phyloP scores from a whole-genome alignment of 2,329 filamentous ascomycete genomes.

The Cladophialophora chaetospira region DNA sequence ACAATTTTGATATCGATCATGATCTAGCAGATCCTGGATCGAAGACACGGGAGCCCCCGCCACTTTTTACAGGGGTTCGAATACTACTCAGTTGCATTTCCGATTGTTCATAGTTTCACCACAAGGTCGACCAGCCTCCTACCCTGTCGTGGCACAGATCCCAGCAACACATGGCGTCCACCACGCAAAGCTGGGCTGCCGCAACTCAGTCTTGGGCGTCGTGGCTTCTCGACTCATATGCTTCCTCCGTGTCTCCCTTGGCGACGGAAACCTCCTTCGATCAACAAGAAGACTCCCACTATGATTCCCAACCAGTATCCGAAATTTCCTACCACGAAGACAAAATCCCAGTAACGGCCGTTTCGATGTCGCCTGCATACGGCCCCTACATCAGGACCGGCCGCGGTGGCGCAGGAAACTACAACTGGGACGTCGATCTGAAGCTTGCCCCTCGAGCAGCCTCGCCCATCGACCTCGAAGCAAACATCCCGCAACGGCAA shows the following conservation, averaged over 20 bases:
- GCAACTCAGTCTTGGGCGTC: constrained; percentile 31
- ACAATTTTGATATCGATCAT: no score
- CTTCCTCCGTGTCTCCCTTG: constrained; percentile 26
- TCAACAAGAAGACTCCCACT: constrained; percentile 23
- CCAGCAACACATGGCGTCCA: constrained; percentile 8
- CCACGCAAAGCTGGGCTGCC: constrained; percentile 30
- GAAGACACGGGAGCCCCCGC: background rate
- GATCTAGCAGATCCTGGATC: no score
- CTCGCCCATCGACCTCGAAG: constrained; percentile 47
- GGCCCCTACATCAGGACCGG: constrained; percentile 54
- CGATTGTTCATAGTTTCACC: background rate
- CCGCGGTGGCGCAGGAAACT: constrained; percentile 67
- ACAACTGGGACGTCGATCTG: constrained; percentile 50
- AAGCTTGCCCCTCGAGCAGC: constrained; percentile 13
- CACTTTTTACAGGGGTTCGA: background rate
- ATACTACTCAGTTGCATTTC: constrained; percentile 2
- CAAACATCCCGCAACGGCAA: constrained; percentile 36
- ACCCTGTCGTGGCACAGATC: background rate
- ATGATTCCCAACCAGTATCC: constrained; percentile 11
- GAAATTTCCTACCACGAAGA: constrained; percentile 16
- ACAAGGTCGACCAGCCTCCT: background rate
- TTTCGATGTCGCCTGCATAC: constrained; percentile 34
- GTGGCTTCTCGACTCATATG: constrained; percentile 34
- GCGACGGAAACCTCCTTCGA: constrained; percentile 20
- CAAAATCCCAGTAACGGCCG: constrained; percentile 19